Conservation (phyloP, 2,329 filamentous ascomycete genomes). For the Aspergillus costaricaensis region DNA sequence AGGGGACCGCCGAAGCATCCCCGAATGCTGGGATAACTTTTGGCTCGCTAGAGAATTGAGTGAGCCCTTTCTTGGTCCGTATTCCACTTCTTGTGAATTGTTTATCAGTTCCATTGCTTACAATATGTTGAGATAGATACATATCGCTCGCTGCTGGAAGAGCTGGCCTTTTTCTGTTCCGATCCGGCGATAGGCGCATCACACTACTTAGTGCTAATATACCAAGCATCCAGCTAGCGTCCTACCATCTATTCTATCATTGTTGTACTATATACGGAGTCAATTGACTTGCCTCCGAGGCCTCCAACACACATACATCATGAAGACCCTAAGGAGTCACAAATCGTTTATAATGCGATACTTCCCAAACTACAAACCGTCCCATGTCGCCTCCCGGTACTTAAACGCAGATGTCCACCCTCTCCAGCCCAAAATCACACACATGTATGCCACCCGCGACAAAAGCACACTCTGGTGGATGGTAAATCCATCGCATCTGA, state of each 20-base stretch:
- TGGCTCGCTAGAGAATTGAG: neutral
- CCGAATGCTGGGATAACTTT: conserved; percentile 13
- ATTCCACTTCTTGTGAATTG: neutral
- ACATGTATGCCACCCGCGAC: conserved; percentile 41
- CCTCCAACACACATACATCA: conserved; percentile 1
- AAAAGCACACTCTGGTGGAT: conserved; percentile 52
- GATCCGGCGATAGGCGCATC: neutral
- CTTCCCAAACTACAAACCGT: conserved; percentile 19
- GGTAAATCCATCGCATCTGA: conserved; percentile 36
- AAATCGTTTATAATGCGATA: conserved; percentile 30
- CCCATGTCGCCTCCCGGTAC: conserved; percentile 35
- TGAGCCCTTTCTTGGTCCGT: neutral
- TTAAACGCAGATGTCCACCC: conserved; percentile 31
- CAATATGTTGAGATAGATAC: neutral
- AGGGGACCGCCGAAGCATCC: neutral
- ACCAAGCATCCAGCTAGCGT: neutral
- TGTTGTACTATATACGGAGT: neutral
- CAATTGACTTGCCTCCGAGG: neutral
- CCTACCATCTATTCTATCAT: neutral
- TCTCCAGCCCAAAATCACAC: conserved; percentile 40
- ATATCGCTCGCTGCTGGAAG: neutral
- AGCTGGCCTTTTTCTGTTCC: neutral
- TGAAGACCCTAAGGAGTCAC: conserved; percentile 24
- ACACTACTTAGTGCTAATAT: conserved; percentile 1
- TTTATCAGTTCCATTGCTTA: neutral